A percentile compares a stretch with the other conserved stretches of the same genome.
These are phyloP conservation scores for Aspergillus versicolor DNA, from an alignment of 2,329 filamentous ascomycete species.

Conservation along the genomic window DNA sequence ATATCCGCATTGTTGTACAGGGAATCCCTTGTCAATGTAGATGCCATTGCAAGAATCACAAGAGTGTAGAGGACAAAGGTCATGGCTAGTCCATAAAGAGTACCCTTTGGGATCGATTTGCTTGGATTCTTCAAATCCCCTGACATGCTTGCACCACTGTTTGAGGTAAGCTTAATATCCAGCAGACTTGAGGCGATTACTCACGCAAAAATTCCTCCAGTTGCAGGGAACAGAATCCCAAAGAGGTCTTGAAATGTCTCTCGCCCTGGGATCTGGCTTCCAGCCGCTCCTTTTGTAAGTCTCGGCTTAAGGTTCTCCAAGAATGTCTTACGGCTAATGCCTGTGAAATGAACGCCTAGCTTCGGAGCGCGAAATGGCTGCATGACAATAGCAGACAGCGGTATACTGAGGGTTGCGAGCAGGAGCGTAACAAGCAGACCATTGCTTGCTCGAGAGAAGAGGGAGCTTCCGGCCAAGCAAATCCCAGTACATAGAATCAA, in stretches of 20 bases:
- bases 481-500: slow-evolving; percentile 70
- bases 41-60: slow-evolving; percentile 75
- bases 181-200: slow-evolving; percentile 30
- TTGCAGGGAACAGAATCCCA: slow-evolving; percentile 78
- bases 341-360: slow-evolving; percentile 73
- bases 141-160: slow-evolving; percentile 80
- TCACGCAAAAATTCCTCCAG: slow-evolving; percentile 59
- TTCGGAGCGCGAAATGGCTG: slow-evolving; percentile 64
- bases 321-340: slow-evolving; percentile 69
- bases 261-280: slow-evolving; percentile 60
- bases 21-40: slow-evolving; percentile 70
- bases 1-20: slow-evolving; percentile 75
- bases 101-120: slow-evolving; percentile 81
- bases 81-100: slow-evolving; percentile 71
- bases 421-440: slow-evolving; percentile 69
- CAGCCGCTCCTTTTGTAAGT: slow-evolving; percentile 62
- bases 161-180: slow-evolving; percentile 53
- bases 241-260: slow-evolving; percentile 79
- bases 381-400: slow-evolving; percentile 69
- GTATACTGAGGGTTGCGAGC: slow-evolving; percentile 76
- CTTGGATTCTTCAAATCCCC: slow-evolving; percentile 80
- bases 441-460: slow-evolving; percentile 79
- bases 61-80: slow-evolving; percentile 75
- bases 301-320: slow-evolving; percentile 70
- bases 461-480: slow-evolving; percentile 75